phyloP scores from a whole-genome alignment of 192 early-diverging fungal genomes.

The Coemansia sp. region DNA sequence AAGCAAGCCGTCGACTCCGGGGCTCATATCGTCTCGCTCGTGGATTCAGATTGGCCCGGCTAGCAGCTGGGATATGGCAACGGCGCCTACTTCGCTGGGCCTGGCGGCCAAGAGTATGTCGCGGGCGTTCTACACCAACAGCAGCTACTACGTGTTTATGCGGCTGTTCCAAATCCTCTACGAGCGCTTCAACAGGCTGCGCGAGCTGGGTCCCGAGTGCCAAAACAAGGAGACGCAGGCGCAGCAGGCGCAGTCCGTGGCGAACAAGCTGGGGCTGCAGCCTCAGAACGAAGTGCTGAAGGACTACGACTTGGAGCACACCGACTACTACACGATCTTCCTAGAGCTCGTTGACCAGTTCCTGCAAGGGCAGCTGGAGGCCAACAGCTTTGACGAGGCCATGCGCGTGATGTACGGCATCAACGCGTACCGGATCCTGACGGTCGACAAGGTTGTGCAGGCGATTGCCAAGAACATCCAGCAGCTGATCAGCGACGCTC shows the following conservation, averaged over 20 bases:
- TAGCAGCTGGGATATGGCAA: constrained; percentile 25
- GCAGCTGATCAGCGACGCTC: constrained; percentile 66
- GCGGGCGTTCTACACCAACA: constrained; percentile 87
- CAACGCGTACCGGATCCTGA: constrained; percentile 87
- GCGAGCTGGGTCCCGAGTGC: constrained; percentile 69
- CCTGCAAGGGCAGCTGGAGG: constrained; percentile 81
- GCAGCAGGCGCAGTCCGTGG: constrained; percentile 43
- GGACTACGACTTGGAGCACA: constrained; percentile 61
- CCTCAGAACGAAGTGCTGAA: constrained; percentile 59
- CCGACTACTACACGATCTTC: constrained; percentile 80
- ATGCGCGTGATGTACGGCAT: constrained; percentile 87
- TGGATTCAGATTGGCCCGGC: constrained; percentile 51
- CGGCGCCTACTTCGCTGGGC: constrained; percentile 4
- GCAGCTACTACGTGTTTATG: constrained; percentile 85
- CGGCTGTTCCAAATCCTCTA: constrained; percentile 89
- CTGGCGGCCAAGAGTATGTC: constrained; percentile 46
- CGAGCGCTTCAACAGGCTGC: constrained; percentile 77
- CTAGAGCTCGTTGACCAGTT: constrained; percentile 75
- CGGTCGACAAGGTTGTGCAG: constrained; percentile 87
- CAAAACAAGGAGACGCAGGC: constrained; percentile 28
- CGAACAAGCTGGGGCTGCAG: constrained; percentile 46
- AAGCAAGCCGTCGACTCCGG: constrained; percentile 57
- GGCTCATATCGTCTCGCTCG: constrained; percentile 56
- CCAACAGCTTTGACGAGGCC: constrained; percentile 84
- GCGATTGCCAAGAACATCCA: constrained; percentile 82